Percentiles rank a stretch among this genome's conserved stretches.
Conservation (phyloP, 2,329 filamentous ascomycete species). For the Lasiodiplodia theobromae region DNA sequence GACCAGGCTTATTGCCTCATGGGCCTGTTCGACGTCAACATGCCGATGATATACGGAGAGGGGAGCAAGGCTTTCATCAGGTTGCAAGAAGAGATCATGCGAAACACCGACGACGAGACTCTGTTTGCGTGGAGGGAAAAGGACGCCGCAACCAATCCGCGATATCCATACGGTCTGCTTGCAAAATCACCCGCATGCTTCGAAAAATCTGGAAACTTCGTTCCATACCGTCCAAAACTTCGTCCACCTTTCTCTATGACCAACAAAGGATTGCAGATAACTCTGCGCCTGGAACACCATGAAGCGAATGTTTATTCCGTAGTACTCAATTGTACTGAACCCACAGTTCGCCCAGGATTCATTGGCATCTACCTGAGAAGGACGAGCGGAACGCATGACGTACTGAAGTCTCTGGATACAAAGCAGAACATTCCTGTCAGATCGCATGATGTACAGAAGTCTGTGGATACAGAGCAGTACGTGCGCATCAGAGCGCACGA, state of each 20-base stretch:
- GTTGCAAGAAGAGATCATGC: slow-evolving; percentile 30
- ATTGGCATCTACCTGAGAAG: neutral
- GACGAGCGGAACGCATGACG: no score
- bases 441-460: no score
- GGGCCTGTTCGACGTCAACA: slow-evolving; percentile 30
- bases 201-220: neutral
- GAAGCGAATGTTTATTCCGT: neutral
- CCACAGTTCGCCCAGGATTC: neutral
- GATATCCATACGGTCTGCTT: neutral
- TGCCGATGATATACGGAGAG: slow-evolving; percentile 31
- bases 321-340: neutral
- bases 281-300: neutral
- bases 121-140: slow-evolving; percentile 25
- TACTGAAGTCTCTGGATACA: no score
- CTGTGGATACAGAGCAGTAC: neutral
- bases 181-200: neutral
- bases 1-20: slow-evolving; percentile 28
- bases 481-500: neutral
- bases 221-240: neutral
- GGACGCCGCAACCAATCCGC: neutral
- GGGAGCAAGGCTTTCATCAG: slow-evolving; percentile 23
- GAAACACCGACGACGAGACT: slow-evolving; percentile 23
- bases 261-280: slow-evolving; percentile 2
- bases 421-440: neutral
- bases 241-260: neutral